A percentile compares a stretch with the other conserved stretches of the same genome.
phyloP scores from a whole-genome alignment of 805 yeast genomes.

The Hanseniaspora osmophila region DNA sequence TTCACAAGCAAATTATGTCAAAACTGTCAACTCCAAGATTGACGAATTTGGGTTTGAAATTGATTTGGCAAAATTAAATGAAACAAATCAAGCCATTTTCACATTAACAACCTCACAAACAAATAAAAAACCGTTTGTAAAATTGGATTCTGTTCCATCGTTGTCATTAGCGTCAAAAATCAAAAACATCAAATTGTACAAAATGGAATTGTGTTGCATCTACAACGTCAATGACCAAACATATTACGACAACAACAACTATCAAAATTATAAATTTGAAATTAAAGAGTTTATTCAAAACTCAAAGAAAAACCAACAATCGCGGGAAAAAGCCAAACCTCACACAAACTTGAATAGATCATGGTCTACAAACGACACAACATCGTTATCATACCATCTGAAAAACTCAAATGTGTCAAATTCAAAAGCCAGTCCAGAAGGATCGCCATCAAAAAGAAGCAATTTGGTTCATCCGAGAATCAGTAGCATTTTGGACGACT shows the following conservation, averaged over 20 bases:
- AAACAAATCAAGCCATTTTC: conserved; percentile 4
- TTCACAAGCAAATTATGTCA: conserved; percentile 15
- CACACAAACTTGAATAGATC: background rate
- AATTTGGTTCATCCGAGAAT: no score
- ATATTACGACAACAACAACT: conserved; percentile 23
- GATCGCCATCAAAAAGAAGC: no score
- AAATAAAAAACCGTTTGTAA: conserved; percentile 12
- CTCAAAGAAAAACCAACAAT: background rate
- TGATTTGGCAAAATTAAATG: conserved; percentile 7
- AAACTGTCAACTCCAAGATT: conserved; percentile 13
- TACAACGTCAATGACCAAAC: conserved; percentile 23
- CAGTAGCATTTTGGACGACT: no score
- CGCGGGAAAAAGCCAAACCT: background rate
- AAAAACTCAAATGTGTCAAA: background rate
- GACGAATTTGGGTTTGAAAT: conserved; percentile 22
- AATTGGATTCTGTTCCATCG: background rate
- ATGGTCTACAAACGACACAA: background rate
- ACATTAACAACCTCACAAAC: conserved; percentile 16
- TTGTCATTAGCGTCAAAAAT: no score
- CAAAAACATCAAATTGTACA: conserved; percentile 1
- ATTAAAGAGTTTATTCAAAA: background rate
- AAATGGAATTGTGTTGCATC: conserved; percentile 17
- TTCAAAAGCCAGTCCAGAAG: no score
- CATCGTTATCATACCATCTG: background rate
- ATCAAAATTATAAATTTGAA: conserved; percentile 19